These are phyloP conservation scores for Acacia concinna DNA, from an alignment of 331 rosid genomes.

Conservation along the genomic window DNA sequence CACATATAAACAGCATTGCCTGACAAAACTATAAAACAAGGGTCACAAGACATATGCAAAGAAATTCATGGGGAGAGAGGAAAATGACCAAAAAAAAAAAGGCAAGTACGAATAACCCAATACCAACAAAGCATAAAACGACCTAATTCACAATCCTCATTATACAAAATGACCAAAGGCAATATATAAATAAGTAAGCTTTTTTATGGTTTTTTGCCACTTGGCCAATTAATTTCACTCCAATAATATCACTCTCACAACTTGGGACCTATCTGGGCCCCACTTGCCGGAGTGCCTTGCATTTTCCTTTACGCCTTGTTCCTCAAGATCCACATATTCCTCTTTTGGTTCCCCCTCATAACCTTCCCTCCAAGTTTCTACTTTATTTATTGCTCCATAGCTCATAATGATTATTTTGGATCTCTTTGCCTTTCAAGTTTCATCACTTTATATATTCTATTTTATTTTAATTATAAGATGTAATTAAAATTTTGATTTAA, in stretches of 20 bases:
- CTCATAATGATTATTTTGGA: too few relatives aligned
- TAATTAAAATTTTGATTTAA: too few relatives aligned
- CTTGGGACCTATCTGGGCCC: background rate
- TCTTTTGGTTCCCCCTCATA: slow-evolving; percentile 24
- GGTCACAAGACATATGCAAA: background rate
- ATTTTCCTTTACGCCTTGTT: background rate
- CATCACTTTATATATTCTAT: too few relatives aligned
- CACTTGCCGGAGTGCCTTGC: background rate
- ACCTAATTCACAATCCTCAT: background rate
- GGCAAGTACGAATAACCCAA: background rate
- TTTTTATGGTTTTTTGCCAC: background rate
- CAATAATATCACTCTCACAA: background rate
- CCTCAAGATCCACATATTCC: slow-evolving; percentile 38
- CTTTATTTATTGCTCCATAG: background rate
- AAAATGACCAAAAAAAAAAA: background rate
- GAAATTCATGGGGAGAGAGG: background rate
- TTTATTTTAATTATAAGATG: too few relatives aligned
- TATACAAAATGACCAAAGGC: background rate
- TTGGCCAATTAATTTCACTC: background rate
- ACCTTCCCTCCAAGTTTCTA: background rate
- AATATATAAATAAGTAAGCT: background rate
- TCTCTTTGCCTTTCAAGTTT: too few relatives aligned
- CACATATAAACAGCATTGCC: background rate
- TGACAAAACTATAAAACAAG: background rate
- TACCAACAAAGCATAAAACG: background rate